These are phyloP conservation scores for Hypoxylon fragiforme DNA, from an alignment of 495 filamentous ascomycete genomes.

Conservation along the genomic window DNA sequence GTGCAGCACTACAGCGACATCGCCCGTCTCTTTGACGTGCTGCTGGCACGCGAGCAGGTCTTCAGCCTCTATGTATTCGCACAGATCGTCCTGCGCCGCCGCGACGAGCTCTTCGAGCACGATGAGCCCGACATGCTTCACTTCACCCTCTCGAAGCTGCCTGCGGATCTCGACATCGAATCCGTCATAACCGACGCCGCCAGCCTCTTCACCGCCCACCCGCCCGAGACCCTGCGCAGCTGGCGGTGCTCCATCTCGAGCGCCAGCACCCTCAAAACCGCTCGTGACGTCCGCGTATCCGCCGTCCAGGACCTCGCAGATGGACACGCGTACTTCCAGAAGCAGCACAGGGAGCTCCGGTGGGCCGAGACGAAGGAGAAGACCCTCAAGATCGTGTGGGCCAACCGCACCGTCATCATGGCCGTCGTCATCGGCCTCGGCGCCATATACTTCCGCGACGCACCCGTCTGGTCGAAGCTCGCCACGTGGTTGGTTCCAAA, in stretches of 20 bases:
- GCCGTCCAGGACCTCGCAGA: constrained; percentile 58
- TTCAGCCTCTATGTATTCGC: constrained; percentile 91
- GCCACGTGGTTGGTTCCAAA: constrained; percentile 19
- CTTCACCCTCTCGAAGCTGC: constrained; percentile 83
- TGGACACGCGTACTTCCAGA: constrained; percentile 57
- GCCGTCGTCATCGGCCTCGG: constrained; percentile 65
- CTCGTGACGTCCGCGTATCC: constrained; percentile 50
- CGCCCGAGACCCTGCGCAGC: constrained; percentile 71
- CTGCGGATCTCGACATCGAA: constrained; percentile 82
- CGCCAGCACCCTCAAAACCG: constrained; percentile 84
- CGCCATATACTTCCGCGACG: constrained; percentile 46
- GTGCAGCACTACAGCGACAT: constrained; percentile 86
- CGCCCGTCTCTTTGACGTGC: constrained; percentile 85
- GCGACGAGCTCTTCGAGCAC: constrained; percentile 78
- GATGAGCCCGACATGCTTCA: constrained; percentile 96
- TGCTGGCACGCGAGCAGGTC: constrained; percentile 81
- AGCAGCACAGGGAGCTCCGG: constrained; percentile 68
- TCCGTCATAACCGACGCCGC: constrained; percentile 67
- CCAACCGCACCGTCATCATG: constrained; percentile 63
- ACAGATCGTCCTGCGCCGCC: constrained; percentile 78
- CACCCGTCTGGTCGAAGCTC: constrained; percentile 32
- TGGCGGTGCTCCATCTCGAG: constrained; percentile 71
- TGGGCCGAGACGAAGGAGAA: constrained; percentile 62
- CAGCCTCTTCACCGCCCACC: constrained; percentile 62
- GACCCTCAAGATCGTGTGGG: constrained; percentile 57